Conservation (phyloP, 352 stramenopile genomes). For the Saprolegnia parasitica region DNA sequence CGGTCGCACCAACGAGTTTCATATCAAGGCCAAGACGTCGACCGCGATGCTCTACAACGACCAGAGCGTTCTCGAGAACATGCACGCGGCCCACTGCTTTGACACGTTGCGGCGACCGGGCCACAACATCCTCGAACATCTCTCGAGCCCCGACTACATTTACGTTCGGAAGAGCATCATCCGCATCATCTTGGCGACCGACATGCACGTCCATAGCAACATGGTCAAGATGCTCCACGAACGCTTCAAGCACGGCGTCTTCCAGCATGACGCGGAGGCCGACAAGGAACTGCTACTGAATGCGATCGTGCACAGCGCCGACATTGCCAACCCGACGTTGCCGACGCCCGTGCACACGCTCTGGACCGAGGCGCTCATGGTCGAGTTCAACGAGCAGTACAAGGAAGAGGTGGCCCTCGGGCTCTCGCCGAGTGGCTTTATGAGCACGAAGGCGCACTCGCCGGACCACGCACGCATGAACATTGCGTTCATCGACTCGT, state of each 20-base stretch:
- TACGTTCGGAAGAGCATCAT: conserved; percentile 70
- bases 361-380: conserved; percentile 58
- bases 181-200: conserved; percentile 72
- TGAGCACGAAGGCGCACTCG: conserved; percentile 57
- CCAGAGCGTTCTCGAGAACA: conserved; percentile 85
- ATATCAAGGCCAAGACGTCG: conserved; percentile 66
- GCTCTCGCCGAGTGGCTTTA: conserved; percentile 67
- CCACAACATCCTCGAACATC: conserved; percentile 58
- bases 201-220: conserved; percentile 72
- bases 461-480: conserved; percentile 69
- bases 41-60: conserved; percentile 86
- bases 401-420: conserved; percentile 60
- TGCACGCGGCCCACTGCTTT: conserved; percentile 77
- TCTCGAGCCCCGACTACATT: conserved; percentile 38
- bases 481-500: conserved; percentile 77
- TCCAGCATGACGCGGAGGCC: conserved; percentile 45
- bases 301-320: conserved; percentile 71
- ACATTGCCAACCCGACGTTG: conserved; percentile 71
- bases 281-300: conserved; percentile 65
- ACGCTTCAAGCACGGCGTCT: conserved; percentile 52
- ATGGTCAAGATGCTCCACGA: conserved; percentile 70
- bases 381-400: conserved; percentile 84
- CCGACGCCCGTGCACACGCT: conserved; percentile 47
- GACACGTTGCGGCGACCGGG: conserved; percentile 67
- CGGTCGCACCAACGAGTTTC: conserved; percentile 84